Conservation (phyloP, 2,329 filamentous ascomycete species). For the Davidsoniella virescens region DNA sequence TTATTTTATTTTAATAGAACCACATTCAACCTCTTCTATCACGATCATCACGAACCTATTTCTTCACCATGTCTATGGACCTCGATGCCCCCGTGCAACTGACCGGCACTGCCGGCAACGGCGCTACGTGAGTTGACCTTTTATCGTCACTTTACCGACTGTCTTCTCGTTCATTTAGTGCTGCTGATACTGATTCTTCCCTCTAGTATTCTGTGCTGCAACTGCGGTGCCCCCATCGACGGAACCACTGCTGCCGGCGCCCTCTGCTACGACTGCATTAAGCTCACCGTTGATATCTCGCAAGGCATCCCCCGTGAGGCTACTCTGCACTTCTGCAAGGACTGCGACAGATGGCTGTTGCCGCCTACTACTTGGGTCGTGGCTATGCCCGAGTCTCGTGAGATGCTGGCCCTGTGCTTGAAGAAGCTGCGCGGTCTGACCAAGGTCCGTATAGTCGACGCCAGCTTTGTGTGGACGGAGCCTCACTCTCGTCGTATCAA, state of each 20-base stretch:
- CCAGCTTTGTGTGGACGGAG: slow-evolving; percentile 95
- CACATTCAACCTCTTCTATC: background rate
- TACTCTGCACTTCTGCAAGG: slow-evolving; percentile 75
- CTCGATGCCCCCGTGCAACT: slow-evolving; percentile 28
- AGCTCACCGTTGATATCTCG: slow-evolving; percentile 85
- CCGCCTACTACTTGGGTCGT: slow-evolving; percentile 77
- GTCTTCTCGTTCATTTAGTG: background rate
- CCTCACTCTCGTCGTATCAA: slow-evolving; percentile 85
- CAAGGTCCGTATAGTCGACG: slow-evolving; percentile 89
- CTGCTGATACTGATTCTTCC: slow-evolving; percentile 8
- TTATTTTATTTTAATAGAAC: background rate
- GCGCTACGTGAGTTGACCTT: slow-evolving; percentile 25
- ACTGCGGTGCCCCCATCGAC: slow-evolving; percentile 91
- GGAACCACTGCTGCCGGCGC: slow-evolving; percentile 74
- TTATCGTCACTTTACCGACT: background rate
- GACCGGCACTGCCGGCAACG: slow-evolving; percentile 18
- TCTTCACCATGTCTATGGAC: slow-evolving; percentile 25
- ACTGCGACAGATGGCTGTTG: slow-evolving; percentile 87
- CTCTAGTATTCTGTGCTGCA: slow-evolving; percentile 80
- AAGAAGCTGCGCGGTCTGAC: slow-evolving; percentile 72
- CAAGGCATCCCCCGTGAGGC: slow-evolving; percentile 82
- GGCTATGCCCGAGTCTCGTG: slow-evolving; percentile 72
- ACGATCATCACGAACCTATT: background rate
- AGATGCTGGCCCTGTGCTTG: slow-evolving; percentile 81
- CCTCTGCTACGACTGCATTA: slow-evolving; percentile 90